Percentiles rank a stretch among this genome's conserved stretches.
These are phyloP conservation scores for Cystobasidium pallidum DNA, from an alignment of 1,284 basidiomycete genomes.

Conservation along the genomic window DNA sequence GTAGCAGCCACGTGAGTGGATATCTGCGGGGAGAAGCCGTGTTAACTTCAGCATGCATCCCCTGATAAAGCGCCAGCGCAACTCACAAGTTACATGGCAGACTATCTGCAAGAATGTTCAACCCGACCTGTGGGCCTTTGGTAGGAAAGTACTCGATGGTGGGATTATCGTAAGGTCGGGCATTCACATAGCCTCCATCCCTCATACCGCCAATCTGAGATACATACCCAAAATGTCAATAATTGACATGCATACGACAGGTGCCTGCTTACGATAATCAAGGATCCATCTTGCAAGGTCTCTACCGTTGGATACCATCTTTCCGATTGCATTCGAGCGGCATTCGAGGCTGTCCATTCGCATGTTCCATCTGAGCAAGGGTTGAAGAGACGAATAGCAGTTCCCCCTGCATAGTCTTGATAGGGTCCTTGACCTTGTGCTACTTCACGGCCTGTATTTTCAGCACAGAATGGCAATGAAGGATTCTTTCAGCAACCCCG, in stretches of 20 bases:
- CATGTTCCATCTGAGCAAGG: conserved; percentile 72
- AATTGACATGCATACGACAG: too few species aligned
- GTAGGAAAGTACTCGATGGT: conserved; percentile 79
- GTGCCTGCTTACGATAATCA: conserved; percentile 58
- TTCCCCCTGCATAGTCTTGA: conserved; percentile 68
- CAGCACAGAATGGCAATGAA: neutral
- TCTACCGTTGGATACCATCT: conserved; percentile 78
- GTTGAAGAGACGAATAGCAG: conserved; percentile 65
- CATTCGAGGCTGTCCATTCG: conserved; percentile 70
- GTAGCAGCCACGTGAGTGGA: conserved; percentile 79
- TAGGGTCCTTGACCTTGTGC: conserved; percentile 60
- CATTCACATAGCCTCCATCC: conserved; percentile 82
- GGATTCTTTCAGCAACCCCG: neutral
- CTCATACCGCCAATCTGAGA: conserved; percentile 62
- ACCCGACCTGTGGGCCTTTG: conserved; percentile 63
- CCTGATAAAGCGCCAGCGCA: too few species aligned
- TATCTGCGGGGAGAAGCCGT: conserved; percentile 59
- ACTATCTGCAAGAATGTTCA: conserved; percentile 78
- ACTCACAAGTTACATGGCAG: conserved; percentile 76
- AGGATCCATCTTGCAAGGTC: conserved; percentile 59
- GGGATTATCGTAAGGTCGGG: conserved; percentile 68
- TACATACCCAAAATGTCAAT: neutral
- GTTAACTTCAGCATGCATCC: neutral
- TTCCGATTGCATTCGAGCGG: conserved; percentile 66
- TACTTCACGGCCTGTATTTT: conserved; percentile 58